phyloP scores from a whole-genome alignment of 2,329 filamentous ascomycete species.

The Pseudocercospora crystallina region DNA sequence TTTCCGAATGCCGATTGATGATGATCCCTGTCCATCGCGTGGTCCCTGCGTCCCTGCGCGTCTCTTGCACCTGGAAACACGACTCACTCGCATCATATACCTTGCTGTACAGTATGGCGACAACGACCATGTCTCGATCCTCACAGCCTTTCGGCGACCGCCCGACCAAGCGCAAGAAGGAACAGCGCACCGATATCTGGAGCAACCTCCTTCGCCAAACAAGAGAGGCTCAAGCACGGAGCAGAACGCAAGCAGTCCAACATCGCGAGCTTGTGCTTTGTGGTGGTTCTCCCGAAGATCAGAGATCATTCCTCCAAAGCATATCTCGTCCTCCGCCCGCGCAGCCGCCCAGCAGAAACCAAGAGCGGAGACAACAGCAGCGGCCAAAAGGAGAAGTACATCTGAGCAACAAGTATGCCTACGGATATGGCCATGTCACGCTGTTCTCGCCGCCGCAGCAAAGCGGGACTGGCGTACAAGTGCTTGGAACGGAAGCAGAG shows the following conservation, averaged over 20 bases:
- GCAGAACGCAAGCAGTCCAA: slow-evolving; percentile 32
- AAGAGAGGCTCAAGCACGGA: slow-evolving; percentile 37
- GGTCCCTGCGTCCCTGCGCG: not conserved
- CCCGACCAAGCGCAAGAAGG: slow-evolving; percentile 25
- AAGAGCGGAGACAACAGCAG: slow-evolving; percentile 25
- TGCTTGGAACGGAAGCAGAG: slow-evolving; percentile 33
- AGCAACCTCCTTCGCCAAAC: slow-evolving; percentile 35
- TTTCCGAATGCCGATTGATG: not conserved
- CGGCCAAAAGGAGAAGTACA: slow-evolving; percentile 30
- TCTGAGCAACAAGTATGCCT: slow-evolving; percentile 36
- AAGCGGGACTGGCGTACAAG: slow-evolving; percentile 24
- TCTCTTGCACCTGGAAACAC: not conserved
- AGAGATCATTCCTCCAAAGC: slow-evolving; percentile 29
- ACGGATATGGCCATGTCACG: slow-evolving; percentile 36
- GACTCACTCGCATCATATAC: not conserved
- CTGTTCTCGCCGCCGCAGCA: slow-evolving; percentile 32
- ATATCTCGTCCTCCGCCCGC: slow-evolving; percentile 31
- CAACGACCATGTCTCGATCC: slow-evolving; percentile 18
- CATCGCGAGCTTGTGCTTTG: slow-evolving; percentile 33
- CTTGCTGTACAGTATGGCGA: slow-evolving; percentile 14
- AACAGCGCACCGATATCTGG: slow-evolving; percentile 36
- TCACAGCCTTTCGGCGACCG: slow-evolving; percentile 9
- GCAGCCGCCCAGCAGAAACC: slow-evolving; percentile 24
- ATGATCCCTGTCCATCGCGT: slow-evolving; percentile 1
- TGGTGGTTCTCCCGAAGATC: slow-evolving; percentile 34